Evolutionary conservation across 192 early-diverging fungal species (phyloP).

Genomic region (Irineochytrium annulatum): DNA sequence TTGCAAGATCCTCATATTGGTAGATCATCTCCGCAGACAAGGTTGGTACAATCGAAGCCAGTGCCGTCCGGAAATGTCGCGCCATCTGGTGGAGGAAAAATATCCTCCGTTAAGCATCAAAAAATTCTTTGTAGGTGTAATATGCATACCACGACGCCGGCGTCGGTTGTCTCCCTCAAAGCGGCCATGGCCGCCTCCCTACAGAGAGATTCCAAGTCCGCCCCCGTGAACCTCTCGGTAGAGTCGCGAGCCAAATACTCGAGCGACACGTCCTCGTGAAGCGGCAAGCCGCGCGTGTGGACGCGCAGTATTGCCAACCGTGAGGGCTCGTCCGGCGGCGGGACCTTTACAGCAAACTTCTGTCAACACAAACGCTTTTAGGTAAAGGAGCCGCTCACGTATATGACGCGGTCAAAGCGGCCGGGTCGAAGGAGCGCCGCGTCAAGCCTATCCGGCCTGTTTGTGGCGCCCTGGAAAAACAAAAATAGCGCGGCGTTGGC

Average conservation of each 20-base stretch:
- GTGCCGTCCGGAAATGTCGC: too few species aligned
- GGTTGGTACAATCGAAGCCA: too few species aligned
- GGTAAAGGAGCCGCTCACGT: conserved; percentile 34
- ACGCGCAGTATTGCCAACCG: conserved; percentile 67
- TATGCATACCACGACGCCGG: conserved; percentile 20
- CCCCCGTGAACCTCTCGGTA: conserved; percentile 72
- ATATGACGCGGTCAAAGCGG: conserved; percentile 82
- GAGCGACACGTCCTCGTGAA: conserved; percentile 46
- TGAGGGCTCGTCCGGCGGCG: conserved; percentile 44
- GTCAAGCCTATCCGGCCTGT: conserved; percentile 81
- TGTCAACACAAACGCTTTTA: background rate
- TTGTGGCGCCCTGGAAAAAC: conserved; percentile 72
- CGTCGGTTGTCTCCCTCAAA: conserved; percentile 26
- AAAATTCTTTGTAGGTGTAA: too few species aligned
- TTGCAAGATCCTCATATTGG: too few species aligned
- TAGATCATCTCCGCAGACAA: too few species aligned
- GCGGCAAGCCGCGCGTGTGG: conserved; percentile 55
- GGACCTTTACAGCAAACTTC: conserved; percentile 38
- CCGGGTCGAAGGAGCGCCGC: conserved; percentile 82
- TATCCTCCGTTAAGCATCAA: too few species aligned
- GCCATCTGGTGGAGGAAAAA: too few species aligned
- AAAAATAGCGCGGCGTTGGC: background rate
- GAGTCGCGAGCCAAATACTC: conserved; percentile 36
- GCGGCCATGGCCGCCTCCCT: conserved; percentile 56
- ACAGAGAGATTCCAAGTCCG: conserved; percentile 67